Conservation (phyloP, 1,284 basidiomycete genomes). For the Malassezia brasiliensis region DNA sequence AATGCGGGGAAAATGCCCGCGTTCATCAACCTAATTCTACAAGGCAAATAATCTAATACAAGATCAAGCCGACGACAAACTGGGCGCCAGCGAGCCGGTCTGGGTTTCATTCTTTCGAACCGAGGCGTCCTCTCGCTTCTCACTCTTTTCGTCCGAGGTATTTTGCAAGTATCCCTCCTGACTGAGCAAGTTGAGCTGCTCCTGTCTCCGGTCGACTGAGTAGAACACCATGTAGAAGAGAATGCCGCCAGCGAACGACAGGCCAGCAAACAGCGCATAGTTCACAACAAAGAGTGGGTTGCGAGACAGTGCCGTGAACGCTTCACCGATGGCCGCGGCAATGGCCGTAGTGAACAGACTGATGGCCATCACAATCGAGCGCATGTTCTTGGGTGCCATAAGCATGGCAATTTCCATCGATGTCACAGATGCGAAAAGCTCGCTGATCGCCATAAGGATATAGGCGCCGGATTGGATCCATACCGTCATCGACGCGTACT, state of each 20-base stretch:
- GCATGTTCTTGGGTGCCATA: constrained; percentile 52
- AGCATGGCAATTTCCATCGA: constrained; percentile 72
- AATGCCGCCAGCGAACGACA: constrained; percentile 53
- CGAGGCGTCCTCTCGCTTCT: too few species aligned
- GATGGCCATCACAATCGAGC: constrained; percentile 47
- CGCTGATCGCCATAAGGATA: constrained; percentile 51
- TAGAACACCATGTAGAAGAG: constrained; percentile 56
- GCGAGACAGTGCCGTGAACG: constrained; percentile 53
- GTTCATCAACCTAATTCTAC: too few species aligned
- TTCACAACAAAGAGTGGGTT: constrained; percentile 55
- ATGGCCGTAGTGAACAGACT: constrained; percentile 63
- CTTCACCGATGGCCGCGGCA: constrained; percentile 52
- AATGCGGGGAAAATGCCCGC: too few species aligned
- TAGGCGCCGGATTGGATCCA: constrained; percentile 51
- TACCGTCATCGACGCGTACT: constrained; percentile 28
- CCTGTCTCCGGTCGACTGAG: constrained; percentile 4
- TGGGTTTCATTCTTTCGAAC: too few species aligned
- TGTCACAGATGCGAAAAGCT: constrained; percentile 74
- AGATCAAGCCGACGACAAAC: too few species aligned
- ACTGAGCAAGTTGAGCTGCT: constrained; percentile 10
- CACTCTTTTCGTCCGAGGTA: not conserved
- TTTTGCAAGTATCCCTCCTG: constrained; percentile 1
- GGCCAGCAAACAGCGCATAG: constrained; percentile 53
- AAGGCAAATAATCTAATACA: too few species aligned
- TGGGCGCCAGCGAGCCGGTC: too few species aligned